Conservation (phyloP, 345 rosid genomes). For the Gossypium turneri region DNA sequence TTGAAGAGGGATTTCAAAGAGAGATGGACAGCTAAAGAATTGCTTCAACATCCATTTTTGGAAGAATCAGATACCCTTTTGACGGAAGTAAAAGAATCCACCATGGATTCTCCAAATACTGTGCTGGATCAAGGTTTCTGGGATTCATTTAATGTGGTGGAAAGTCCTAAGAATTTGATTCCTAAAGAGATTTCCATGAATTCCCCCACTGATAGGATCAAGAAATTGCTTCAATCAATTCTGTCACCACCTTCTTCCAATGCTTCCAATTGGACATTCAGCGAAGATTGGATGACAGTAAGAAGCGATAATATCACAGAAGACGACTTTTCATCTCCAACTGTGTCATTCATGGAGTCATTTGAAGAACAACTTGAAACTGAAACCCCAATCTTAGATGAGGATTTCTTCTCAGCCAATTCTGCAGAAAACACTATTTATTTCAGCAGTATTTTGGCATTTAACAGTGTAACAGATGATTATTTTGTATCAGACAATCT, state of each 20-base stretch:
- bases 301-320: conserved; percentile 41
- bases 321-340: conserved; percentile 25
- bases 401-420: conserved; percentile 35
- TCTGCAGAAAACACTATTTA: conserved; percentile 16
- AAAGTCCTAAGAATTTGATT: conserved; percentile 23
- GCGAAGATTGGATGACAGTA: conserved; percentile 63
- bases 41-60: conserved; percentile 73
- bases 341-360: conserved; percentile 5
- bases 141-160: conserved; percentile 46
- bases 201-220: conserved; percentile 40
- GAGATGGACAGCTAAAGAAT: conserved; percentile 57
- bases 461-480: conserved; percentile 19
- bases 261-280: conserved; percentile 33
- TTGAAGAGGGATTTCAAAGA: conserved; percentile 51
- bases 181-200: conserved; percentile 19
- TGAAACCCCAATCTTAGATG: conserved; percentile 33
- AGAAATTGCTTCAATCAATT: conserved; percentile 34
- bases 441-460: conserved; percentile 3
- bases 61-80: conserved; percentile 16
- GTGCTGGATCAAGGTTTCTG: conserved; percentile 77
- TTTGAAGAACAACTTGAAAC: conserved; percentile 33
- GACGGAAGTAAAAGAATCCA: conserved; percentile 10
- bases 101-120: conserved; percentile 52
- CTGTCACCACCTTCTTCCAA: background rate
- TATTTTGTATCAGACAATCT: conserved; percentile 31